Evolutionary conservation across 1,284 basidiomycete species (phyloP).

Genomic region (Tilletia indica): DNA sequence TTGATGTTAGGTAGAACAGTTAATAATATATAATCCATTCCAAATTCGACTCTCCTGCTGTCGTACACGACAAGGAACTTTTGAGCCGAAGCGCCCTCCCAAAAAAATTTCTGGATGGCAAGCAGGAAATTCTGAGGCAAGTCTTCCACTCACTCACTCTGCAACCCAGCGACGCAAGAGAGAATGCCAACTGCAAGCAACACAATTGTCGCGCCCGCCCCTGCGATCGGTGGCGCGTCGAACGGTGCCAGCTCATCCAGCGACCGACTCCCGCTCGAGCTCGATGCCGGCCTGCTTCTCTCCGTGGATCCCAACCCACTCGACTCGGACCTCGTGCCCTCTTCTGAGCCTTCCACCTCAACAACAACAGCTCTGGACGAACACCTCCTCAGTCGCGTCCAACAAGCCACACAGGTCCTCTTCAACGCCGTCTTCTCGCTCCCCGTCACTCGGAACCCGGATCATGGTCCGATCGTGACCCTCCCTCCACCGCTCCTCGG

Average conservation of each 20-base stretch:
- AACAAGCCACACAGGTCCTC: conserved; percentile 82
- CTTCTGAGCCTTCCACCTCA: conserved; percentile 69
- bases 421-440: conserved; percentile 77
- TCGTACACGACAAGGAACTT: too few relatives aligned
- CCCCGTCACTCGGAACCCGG: conserved; percentile 68
- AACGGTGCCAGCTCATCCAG: neutral
- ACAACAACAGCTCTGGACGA: conserved; percentile 68
- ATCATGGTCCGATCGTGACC: conserved; percentile 79
- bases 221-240: neutral
- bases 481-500: conserved; percentile 64
- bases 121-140: too few relatives aligned
- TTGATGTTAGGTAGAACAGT: too few relatives aligned
- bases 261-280: conserved; percentile 63
- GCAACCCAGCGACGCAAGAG: too few relatives aligned
- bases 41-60: too few relatives aligned
- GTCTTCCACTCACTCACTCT: too few relatives aligned
- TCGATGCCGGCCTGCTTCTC: conserved; percentile 79
- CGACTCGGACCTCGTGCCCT: conserved; percentile 61
- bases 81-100: too few relatives aligned
- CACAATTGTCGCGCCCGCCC: too few relatives aligned
- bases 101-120: too few relatives aligned
- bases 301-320: conserved; percentile 85
- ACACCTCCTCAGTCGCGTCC: conserved; percentile 75
- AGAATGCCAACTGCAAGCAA: too few relatives aligned
- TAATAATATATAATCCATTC: too few relatives aligned